Base-by-base conservation (phyloP, 148 eudicot genomes). In the Hydrangea macrophylla region DNA sequence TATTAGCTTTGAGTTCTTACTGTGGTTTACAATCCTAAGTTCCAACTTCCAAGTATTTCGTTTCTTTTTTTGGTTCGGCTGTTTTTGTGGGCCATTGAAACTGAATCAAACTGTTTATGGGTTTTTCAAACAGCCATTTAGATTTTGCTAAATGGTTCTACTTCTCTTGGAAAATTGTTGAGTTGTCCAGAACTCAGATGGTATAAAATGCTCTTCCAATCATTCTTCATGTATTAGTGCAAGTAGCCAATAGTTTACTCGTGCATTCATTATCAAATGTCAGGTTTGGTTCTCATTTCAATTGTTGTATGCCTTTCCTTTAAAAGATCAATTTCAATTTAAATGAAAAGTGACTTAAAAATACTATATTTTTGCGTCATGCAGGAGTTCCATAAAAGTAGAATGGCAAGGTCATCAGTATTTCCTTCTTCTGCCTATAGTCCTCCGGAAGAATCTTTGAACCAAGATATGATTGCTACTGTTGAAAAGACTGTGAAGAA, bases 401-500 rank as follows among this genome's bases (percentile, higher is more conserved):
- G 97, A 79, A 84, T 94, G 82, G 84, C 92, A 51, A 80, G 92
- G 75, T 74, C 96, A 58, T 83, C 97, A 25, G 85, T 82, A 71
- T 91, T 88, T 76, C 89, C 99, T 37, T 33, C 91, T 22, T 53
- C 87, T 35, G 75, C 82, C 48, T 91, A 87, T 73, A 79, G 85
- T 72, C 92, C 86, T 60, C 97, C 93, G 7, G 99, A 89, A 73
- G 97, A 86, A 23, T 75, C 97, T 33, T 65, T 79, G 53, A 82
- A 78, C 68, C 89, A 89, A 72, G 99, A 92, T 64, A 72, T 94
- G 51, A 65, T 85, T 26, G 63, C 73, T 39, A 74, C 90, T 65
- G 97, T 94, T 74, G 99, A 94, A 30, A 88, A 81, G 77, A 85
- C 92, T 60, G 82, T 90, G 92, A 94, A 94, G 74, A 94, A 88